Percentiles rank a stretch among this genome's conserved stretches.
Conservation (phyloP, 257 asterid genomes). For the Salvia rosmarinus region DNA sequence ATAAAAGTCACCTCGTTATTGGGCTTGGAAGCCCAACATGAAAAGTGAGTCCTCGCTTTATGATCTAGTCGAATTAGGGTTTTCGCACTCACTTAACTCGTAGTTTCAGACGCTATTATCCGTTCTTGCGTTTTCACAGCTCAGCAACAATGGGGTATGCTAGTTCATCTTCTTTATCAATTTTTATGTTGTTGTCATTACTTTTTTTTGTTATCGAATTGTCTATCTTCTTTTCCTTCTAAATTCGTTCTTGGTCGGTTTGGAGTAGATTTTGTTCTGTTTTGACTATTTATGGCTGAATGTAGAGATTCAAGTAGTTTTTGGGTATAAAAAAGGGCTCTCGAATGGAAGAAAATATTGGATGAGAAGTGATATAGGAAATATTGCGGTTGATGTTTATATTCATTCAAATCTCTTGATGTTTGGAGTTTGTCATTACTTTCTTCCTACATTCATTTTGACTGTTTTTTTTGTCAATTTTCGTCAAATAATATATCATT, state of each 20-base stretch:
- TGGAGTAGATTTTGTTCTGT: not conserved
- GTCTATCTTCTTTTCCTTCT: not conserved
- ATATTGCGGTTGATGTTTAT: not conserved
- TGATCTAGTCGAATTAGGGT: slow-evolving; percentile 22
- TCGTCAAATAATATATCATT: not conserved
- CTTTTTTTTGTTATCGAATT: not conserved
- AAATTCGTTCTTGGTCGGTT: not conserved
- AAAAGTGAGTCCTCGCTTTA: not conserved
- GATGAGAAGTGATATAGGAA: not conserved
- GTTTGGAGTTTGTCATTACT: not conserved
- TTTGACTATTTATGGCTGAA: not conserved
- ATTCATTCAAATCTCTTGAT: not conserved
- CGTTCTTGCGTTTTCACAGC: no score
- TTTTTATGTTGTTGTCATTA: not conserved
- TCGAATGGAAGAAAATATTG: no score
- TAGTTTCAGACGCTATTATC: slow-evolving; percentile 11
- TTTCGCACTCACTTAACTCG: slow-evolving; percentile 8
- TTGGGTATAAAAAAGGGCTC: no score
- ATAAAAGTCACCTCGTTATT: not conserved
- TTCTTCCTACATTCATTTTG: not conserved
- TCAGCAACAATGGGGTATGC: slow-evolving; percentile 55
- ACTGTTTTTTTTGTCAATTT: not conserved
- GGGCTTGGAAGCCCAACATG: slow-evolving; percentile 24
- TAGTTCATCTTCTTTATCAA: not conserved
- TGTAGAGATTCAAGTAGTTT: not conserved